Conservation (phyloP, 306 rosid genomes). For the Abrus pulchellus region DNA sequence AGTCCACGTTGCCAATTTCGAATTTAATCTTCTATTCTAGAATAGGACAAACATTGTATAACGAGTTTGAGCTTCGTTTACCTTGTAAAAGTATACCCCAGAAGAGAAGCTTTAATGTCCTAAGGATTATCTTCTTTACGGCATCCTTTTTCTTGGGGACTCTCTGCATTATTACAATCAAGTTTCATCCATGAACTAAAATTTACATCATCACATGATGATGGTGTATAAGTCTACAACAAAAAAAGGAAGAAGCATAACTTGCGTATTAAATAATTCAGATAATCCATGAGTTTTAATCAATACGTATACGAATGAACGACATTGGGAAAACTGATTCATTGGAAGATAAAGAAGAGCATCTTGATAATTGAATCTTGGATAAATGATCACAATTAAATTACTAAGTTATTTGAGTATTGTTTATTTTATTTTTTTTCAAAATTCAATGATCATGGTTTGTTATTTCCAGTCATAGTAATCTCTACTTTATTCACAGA, state of each 20-base stretch:
- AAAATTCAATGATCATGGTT: too few species aligned
- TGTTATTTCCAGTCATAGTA: too few species aligned
- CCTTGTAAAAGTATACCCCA: conserved; percentile 96
- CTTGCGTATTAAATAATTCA: background rate
- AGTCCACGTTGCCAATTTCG: too few species aligned
- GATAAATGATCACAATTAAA: background rate
- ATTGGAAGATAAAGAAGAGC: background rate
- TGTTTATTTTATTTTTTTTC: too few species aligned
- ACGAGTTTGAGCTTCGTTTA: conserved; percentile 31
- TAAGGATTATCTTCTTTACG: conserved; percentile 64
- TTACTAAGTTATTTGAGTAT: background rate
- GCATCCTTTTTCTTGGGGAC: conserved; percentile 59
- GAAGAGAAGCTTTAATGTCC: conserved; percentile 85
- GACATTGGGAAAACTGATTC: too few species aligned
- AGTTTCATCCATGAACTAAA: background rate
- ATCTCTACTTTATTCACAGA: too few species aligned
- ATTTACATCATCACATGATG: too few species aligned
- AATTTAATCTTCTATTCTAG: background rate
- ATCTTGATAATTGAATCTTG: background rate
- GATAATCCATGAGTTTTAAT: background rate
- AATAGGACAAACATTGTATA: background rate
- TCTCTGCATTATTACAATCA: conserved; percentile 58
- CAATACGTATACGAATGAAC: too few species aligned
- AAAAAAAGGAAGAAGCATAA: background rate
- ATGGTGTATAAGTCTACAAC: background rate